A percentile compares a stretch with the other conserved stretches of the same genome.
These are phyloP conservation scores for Ophiorrhiza pumila DNA, from an alignment of 257 asterid genomes.

Conservation along the genomic window DNA sequence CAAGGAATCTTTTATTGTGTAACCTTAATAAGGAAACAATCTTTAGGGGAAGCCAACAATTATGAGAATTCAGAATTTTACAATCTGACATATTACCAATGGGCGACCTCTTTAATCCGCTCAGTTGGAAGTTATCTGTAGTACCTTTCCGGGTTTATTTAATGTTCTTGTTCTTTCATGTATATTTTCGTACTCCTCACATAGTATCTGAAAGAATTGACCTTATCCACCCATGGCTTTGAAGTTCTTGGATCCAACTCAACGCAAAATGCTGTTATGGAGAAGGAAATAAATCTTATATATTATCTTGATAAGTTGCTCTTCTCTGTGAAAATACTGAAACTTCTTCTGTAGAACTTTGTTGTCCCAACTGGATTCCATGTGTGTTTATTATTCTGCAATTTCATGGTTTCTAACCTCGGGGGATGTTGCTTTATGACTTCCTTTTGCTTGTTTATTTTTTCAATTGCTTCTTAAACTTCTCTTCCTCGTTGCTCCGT, in stretches of 20 bases:
- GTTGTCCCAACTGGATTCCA: neutral
- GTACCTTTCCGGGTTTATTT: neutral
- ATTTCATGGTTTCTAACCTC: neutral
- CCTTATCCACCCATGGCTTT: neutral
- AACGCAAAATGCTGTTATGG: neutral
- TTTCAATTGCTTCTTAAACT: too few relatives aligned
- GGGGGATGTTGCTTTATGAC: neutral
- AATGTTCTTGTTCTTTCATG: slow-evolving; percentile 2
- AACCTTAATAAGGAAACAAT: neutral
- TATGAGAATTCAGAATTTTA: neutral
- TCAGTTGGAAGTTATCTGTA: neutral
- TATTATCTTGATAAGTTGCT: neutral
- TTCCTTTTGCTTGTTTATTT: neutral
- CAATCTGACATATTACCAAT: neutral
- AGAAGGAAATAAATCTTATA: neutral
- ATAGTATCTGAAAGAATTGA: neutral
- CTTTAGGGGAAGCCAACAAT: neutral
- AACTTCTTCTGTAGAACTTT: neutral
- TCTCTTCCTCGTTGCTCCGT: neutral
- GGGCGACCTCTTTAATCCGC: too few relatives aligned
- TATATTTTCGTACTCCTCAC: neutral
- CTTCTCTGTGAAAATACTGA: neutral
- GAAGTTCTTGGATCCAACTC: too few relatives aligned
- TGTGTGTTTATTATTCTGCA: neutral
- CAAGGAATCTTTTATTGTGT: neutral